Conservation (phyloP, 192 early-diverging fungal species). For the Umbelopsis vinacea region DNA sequence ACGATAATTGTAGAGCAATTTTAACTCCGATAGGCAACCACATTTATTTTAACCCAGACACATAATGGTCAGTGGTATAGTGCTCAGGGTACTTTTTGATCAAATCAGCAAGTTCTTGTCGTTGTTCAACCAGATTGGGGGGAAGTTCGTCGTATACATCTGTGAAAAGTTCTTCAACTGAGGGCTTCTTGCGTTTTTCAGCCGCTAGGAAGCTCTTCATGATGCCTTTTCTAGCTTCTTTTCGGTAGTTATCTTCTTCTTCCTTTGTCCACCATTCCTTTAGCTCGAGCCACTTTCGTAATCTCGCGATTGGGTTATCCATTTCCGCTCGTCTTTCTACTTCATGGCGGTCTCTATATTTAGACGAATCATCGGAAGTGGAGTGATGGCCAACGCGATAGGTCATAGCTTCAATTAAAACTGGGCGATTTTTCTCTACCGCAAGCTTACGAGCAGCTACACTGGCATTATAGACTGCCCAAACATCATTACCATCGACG, state of each 20-base stretch:
- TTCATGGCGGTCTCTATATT: slow-evolving; percentile 92
- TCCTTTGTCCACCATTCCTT: slow-evolving; percentile 84
- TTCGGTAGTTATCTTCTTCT: slow-evolving; percentile 69
- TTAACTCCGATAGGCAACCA: too few species aligned
- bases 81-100: slow-evolving; percentile 86
- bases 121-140: slow-evolving; percentile 77
- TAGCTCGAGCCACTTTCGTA: slow-evolving; percentile 88
- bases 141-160: slow-evolving; percentile 93
- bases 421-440: slow-evolving; percentile 81
- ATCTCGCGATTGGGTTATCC: slow-evolving; percentile 88
- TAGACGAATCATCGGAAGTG: slow-evolving; percentile 97
- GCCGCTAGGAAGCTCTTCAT: slow-evolving; percentile 82
- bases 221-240: slow-evolving; percentile 69
- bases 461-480: slow-evolving; percentile 96
- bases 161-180: slow-evolving; percentile 81
- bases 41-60: slow-evolving; percentile 9
- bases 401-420: slow-evolving; percentile 97
- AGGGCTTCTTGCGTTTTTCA: slow-evolving; percentile 89
- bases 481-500: slow-evolving; percentile 97
- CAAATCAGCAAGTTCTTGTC: slow-evolving; percentile 77
- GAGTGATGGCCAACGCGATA: slow-evolving; percentile 98
- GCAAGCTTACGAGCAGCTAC: slow-evolving; percentile 83
- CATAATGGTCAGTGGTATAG: slow-evolving; percentile 53
- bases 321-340: slow-evolving; percentile 85
- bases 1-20: too few species aligned